Evolutionary conservation across 371 early-diverging fungal species (phyloP).

Genomic region (Circinella minor): DNA sequence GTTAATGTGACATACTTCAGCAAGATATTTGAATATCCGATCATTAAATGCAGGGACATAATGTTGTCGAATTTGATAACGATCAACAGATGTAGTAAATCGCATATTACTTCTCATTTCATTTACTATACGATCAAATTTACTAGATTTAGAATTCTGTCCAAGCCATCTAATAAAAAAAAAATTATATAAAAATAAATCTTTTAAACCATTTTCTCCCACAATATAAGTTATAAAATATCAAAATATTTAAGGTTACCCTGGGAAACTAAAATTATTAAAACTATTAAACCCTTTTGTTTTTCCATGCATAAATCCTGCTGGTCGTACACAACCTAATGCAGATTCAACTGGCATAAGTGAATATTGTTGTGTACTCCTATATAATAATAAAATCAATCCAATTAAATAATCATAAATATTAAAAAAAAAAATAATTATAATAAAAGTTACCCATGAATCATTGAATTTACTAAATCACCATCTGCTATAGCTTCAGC

Average conservation of each 20-base stretch:
- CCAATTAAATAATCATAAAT: not conserved
- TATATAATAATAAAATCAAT: not conserved
- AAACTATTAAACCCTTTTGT: constrained; percentile 30
- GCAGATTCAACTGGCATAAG: constrained; percentile 93
- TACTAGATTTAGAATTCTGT: constrained; percentile 85
- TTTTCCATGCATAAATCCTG: constrained; percentile 74
- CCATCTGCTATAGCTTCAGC: constrained; percentile 90
- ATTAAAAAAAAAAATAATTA: not conserved
- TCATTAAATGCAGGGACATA: constrained; percentile 82
- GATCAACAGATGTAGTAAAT: constrained; percentile 79
- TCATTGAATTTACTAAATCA: constrained; percentile 84
- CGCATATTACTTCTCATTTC: constrained; percentile 89
- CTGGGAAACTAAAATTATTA: constrained; percentile 50
- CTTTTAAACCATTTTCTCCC: too few relatives aligned
- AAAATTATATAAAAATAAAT: not conserved
- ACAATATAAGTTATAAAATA: too few relatives aligned
- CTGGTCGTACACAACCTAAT: constrained; percentile 89
- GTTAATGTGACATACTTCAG: constrained; percentile 39
- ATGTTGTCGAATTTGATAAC: constrained; percentile 80
- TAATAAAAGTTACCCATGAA: constrained; percentile 60
- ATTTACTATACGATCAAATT: constrained; percentile 73
- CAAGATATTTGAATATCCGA: constrained; percentile 65
- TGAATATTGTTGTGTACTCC: constrained; percentile 82
- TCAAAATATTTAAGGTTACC: constrained; percentile 9
- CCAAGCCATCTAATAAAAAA: constrained; percentile 78